These are phyloP conservation scores for Penicillium bialowiezense DNA, from an alignment of 495 filamentous ascomycete species.

Conservation along the genomic window DNA sequence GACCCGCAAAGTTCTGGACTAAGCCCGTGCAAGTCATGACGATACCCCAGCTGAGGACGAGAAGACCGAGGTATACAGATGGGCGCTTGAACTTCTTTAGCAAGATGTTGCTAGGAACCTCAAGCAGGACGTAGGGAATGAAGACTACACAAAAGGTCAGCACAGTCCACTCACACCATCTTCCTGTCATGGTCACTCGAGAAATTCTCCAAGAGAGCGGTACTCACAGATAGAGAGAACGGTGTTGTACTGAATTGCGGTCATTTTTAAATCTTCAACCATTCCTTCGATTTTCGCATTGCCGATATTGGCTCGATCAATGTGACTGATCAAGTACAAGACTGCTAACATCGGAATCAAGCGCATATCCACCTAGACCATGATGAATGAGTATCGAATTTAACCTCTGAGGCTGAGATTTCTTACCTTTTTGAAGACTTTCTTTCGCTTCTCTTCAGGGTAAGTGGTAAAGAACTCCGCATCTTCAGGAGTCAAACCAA, in stretches of 20 bases:
- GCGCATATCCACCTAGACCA: conserved; percentile 21
- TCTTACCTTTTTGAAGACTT: conserved; percentile 1
- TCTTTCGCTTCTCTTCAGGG: conserved; percentile 4
- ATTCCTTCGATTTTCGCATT: conserved; percentile 26
- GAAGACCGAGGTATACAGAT: conserved; percentile 15
- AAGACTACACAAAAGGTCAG: conserved; percentile 22
- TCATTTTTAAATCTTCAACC: neutral
- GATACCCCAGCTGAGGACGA: conserved; percentile 38
- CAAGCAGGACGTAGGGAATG: conserved; percentile 31
- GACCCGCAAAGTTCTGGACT: conserved; percentile 30
- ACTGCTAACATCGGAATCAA: conserved; percentile 34
- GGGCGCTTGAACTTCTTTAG: conserved; percentile 16
- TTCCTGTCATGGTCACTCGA: too few relatives aligned
- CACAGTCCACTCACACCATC: neutral
- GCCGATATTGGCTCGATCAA: conserved; percentile 58
- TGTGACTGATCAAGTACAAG: conserved; percentile 48
- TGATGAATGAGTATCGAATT: neutral
- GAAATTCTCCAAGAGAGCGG: too few relatives aligned
- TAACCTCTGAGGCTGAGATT: neutral
- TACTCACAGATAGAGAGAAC: conserved; percentile 29
- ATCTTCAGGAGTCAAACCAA: conserved; percentile 11
- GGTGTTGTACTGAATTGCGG: conserved; percentile 22
- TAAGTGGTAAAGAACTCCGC: conserved; percentile 5
- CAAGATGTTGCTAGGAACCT: conserved; percentile 26
- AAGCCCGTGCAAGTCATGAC: conserved; percentile 45